A percentile compares a stretch with the other conserved stretches of the same genome.
These are phyloP conservation scores for Kodamaea jinghongensis DNA, from an alignment of 805 yeast genomes.

Conservation along the genomic window DNA sequence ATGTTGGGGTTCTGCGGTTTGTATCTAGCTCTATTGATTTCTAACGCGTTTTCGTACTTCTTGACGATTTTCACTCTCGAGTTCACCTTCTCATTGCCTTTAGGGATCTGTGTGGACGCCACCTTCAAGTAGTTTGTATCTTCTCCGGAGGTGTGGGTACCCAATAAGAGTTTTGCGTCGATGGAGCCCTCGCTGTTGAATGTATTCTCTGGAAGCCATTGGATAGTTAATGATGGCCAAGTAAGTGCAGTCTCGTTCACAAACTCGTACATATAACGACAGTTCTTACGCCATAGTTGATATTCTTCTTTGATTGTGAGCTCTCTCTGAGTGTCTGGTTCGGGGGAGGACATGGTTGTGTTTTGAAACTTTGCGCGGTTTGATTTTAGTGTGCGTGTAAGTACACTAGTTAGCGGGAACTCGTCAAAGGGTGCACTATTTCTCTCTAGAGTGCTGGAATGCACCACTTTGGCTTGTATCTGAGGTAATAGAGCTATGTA, in stretches of 20 bases:
- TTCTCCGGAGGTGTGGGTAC: conserved; percentile 73
- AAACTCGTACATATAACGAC: conserved; percentile 79
- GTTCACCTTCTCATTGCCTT: conserved; percentile 28
- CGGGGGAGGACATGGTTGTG: background rate
- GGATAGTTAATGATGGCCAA: conserved; percentile 80
- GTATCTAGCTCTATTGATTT: conserved; percentile 69
- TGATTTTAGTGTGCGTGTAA: no score
- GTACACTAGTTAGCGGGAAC: no score
- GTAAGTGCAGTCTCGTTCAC: conserved; percentile 75
- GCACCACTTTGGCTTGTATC: no score
- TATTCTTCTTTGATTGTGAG: conserved; percentile 62
- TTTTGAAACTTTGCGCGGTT: no score
- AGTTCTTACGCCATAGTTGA: conserved; percentile 76
- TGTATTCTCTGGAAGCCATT: conserved; percentile 61
- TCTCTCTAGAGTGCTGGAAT: no score
- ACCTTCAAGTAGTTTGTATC: conserved; percentile 65
- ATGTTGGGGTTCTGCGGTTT: conserved; percentile 58
- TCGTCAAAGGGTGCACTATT: no score
- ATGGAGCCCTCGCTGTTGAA: conserved; percentile 25
- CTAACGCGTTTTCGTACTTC: conserved; percentile 60
- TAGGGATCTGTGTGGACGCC: conserved; percentile 59
- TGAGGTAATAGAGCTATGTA: no score
- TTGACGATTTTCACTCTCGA: conserved; percentile 60
- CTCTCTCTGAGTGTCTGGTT: conserved; percentile 25
- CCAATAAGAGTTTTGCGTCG: conserved; percentile 55